phyloP scores from a whole-genome alignment of 768 basidiomycete species.

The Trametes maxima region DNA sequence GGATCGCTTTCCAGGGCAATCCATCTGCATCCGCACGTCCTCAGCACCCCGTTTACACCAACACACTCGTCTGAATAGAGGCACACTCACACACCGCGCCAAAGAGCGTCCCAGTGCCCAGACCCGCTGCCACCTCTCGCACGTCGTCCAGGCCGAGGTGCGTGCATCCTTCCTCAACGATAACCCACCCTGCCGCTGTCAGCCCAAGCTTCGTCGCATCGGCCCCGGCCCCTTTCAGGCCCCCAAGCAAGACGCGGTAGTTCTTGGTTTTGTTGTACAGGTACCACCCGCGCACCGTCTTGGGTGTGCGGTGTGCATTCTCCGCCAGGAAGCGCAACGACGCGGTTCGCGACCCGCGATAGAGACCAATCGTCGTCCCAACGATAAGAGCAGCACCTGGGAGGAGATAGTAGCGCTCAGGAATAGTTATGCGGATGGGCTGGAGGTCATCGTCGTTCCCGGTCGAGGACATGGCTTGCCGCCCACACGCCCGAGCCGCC shows the following conservation, averaged over 20 bases:
- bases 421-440: constrained; percentile 46
- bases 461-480: constrained; percentile 24
- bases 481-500: not conserved
- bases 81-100: constrained; percentile 51
- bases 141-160: constrained; percentile 42
- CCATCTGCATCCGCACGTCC: constrained; percentile 47
- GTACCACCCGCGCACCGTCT: constrained; percentile 90
- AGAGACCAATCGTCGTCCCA: constrained; percentile 70
- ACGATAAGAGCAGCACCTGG: constrained; percentile 60
- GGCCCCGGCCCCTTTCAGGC: constrained; percentile 62
- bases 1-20: constrained; percentile 51
- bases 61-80: not conserved
- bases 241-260: constrained; percentile 78
- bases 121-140: constrained; percentile 63
- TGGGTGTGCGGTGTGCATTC: constrained; percentile 86
- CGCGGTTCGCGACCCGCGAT: constrained; percentile 72
- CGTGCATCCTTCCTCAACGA: constrained; percentile 47
- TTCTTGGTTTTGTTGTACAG: constrained; percentile 97
- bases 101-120: constrained; percentile 64
- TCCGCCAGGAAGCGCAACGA: constrained; percentile 86
- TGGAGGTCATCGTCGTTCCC: constrained; percentile 25
- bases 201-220: constrained; percentile 56
- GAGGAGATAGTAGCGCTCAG: constrained; percentile 62
- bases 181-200: constrained; percentile 51
- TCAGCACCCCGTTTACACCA: constrained; percentile 3